phyloP scores from a whole-genome alignment of 257 asterid species.

The Plantago major region DNA sequence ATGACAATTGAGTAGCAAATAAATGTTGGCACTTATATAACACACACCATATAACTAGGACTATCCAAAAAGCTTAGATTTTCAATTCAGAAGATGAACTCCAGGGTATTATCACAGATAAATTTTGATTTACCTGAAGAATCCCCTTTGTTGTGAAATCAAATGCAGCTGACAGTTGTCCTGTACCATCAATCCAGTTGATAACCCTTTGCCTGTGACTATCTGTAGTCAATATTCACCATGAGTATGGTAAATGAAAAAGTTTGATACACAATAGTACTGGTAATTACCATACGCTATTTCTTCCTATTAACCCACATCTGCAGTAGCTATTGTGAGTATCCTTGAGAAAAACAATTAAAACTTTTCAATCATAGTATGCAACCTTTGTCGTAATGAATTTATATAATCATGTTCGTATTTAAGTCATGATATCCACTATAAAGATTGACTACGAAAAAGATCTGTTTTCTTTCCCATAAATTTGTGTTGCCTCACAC shows the following conservation, averaged over 20 bases:
- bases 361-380: no score
- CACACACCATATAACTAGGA: neutral
- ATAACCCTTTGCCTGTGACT: constrained; percentile 89
- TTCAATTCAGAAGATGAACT: no score
- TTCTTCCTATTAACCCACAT: no score
- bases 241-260: neutral
- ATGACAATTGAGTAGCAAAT: constrained; percentile 6
- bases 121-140: constrained; percentile 61
- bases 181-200: constrained; percentile 86
- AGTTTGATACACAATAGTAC: no score
- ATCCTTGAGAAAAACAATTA: no score
- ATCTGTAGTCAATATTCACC: constrained; percentile 44
- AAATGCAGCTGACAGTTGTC: constrained; percentile 85
- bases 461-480: neutral
- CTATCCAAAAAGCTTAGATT: neutral
- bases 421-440: neutral
- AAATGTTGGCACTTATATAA: neutral
- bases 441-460: neutral
- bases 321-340: no score
- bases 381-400: no score
- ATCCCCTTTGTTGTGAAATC: constrained; percentile 97
- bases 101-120: constrained; percentile 1
- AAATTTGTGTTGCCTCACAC: no score
- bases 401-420: no score
- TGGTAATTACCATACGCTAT: no score